Conservation (phyloP, 768 basidiomycete species). For the Russula foetens region DNA sequence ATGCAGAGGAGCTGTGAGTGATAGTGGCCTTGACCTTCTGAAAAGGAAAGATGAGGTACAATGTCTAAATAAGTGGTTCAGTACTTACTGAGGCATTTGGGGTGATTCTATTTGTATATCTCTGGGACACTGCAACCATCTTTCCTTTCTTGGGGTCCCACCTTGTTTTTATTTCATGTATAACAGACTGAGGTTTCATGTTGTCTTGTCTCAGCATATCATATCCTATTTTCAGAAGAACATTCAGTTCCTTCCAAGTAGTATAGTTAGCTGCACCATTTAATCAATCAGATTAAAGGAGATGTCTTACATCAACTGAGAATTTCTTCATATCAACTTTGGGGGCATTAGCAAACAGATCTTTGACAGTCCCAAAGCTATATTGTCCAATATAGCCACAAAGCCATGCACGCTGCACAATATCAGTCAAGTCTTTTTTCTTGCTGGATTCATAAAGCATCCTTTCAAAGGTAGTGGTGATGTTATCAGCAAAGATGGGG, state of each 20-base stretch:
- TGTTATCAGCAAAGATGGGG: constrained; percentile 21
- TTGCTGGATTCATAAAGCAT: constrained; percentile 10
- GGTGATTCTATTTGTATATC: constrained; percentile 10
- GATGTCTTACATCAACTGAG: constrained; percentile 29
- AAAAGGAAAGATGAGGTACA: background rate
- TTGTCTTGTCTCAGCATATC: constrained; percentile 7
- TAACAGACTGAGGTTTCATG: constrained; percentile 1
- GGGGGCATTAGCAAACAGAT: constrained; percentile 34
- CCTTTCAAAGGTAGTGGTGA: constrained; percentile 20
- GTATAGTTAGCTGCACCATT: background rate
- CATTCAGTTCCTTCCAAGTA: background rate
- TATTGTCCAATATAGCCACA: constrained; percentile 33
- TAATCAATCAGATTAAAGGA: background rate
- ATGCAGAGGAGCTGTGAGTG: constrained; percentile 21
- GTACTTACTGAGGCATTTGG: background rate
- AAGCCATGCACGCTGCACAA: constrained; percentile 27
- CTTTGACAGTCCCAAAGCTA: constrained; percentile 28
- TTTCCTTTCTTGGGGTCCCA: constrained; percentile 5
- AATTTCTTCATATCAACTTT: constrained; percentile 39
- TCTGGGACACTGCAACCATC: constrained; percentile 13
- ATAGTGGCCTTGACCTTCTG: constrained; percentile 22
- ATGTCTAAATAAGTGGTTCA: no score
- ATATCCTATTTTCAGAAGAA: constrained; percentile 9
- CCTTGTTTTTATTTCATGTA: constrained; percentile 5
- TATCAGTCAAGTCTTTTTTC: constrained; percentile 7